Conservation (phyloP, 2,329 filamentous ascomycete genomes). For the Fusarium aywerte region DNA sequence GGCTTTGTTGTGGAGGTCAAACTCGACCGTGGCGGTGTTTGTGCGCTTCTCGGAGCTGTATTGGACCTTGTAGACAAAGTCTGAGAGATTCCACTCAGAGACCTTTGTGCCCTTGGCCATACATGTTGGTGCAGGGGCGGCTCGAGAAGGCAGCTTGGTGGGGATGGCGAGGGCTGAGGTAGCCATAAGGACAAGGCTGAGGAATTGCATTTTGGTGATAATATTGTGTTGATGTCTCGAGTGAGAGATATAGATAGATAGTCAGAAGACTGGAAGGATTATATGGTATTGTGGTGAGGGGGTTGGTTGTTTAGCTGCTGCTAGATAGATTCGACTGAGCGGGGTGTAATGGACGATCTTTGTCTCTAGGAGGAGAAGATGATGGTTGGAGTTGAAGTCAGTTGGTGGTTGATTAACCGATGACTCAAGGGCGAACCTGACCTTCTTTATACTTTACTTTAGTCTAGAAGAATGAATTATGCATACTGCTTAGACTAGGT, state of each 20-base stretch:
- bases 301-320: slow-evolving; percentile 23
- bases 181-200: slow-evolving; percentile 45
- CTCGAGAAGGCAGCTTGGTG: slow-evolving; percentile 17
- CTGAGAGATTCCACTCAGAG: slow-evolving; percentile 54
- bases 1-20: slow-evolving; percentile 61
- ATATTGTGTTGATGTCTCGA: neutral
- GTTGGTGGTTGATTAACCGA: slow-evolving; percentile 3
- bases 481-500: slow-evolving; percentile 3
- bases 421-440: slow-evolving; percentile 8
- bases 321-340: slow-evolving; percentile 3
- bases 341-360: slow-evolving; percentile 33
- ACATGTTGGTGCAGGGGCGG: slow-evolving; percentile 32
- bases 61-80: slow-evolving; percentile 62
- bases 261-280: neutral
- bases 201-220: slow-evolving; percentile 42
- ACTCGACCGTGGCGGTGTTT: slow-evolving; percentile 58
- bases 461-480: neutral
- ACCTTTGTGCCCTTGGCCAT: slow-evolving; percentile 41
- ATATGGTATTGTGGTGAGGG: slow-evolving; percentile 1
- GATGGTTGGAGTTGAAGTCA: slow-evolving; percentile 18
- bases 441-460: slow-evolving; percentile 32
- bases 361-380: slow-evolving; percentile 18
- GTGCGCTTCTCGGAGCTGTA: slow-evolving; percentile 62
- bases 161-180: slow-evolving; percentile 45
- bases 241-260: neutral